phyloP scores from a whole-genome alignment of 176 grass and related monocot species.

The Tillandsia fasciculata region DNA sequence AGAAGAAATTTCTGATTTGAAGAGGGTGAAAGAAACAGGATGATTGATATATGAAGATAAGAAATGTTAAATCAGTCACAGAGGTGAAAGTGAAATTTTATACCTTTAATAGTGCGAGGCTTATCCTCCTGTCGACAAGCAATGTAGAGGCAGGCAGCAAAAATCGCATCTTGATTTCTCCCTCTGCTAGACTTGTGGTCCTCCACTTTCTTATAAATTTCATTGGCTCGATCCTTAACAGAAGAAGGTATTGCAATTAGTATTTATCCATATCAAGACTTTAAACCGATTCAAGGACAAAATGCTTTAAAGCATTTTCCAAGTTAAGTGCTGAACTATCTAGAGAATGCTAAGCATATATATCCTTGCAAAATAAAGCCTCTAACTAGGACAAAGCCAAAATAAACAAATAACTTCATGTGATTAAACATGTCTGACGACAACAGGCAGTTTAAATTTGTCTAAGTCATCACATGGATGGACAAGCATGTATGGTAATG shows the following conservation, averaged over 20 bases:
- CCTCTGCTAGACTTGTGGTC: conserved; percentile 84
- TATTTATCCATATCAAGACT: not conserved
- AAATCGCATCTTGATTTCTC: conserved; percentile 92
- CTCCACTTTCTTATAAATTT: conserved; percentile 94
- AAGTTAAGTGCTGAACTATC: not conserved
- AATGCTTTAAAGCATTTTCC: not conserved
- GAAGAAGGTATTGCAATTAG: not conserved
- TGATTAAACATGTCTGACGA: no score
- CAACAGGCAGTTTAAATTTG: no score
- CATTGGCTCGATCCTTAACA: conserved; percentile 74
- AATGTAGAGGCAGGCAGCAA: conserved; percentile 89
- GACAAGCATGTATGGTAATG: not conserved
- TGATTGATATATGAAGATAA: conserved; percentile 6
- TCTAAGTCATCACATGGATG: no score
- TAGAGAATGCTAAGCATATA: not conserved
- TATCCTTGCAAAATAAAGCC: no score
- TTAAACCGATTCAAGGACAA: not conserved
- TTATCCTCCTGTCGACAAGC: conserved; percentile 87
- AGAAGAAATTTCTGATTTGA: conserved; percentile 65
- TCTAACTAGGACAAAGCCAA: no score
- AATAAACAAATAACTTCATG: no score
- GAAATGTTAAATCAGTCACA: not conserved
- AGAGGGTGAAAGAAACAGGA: not conserved
- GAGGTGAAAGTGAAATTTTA: not conserved
- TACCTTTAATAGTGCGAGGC: conserved; percentile 91